These are phyloP conservation scores for Fragaria iinumae DNA, from an alignment of 306 rosid genomes.

Conservation along the genomic window DNA sequence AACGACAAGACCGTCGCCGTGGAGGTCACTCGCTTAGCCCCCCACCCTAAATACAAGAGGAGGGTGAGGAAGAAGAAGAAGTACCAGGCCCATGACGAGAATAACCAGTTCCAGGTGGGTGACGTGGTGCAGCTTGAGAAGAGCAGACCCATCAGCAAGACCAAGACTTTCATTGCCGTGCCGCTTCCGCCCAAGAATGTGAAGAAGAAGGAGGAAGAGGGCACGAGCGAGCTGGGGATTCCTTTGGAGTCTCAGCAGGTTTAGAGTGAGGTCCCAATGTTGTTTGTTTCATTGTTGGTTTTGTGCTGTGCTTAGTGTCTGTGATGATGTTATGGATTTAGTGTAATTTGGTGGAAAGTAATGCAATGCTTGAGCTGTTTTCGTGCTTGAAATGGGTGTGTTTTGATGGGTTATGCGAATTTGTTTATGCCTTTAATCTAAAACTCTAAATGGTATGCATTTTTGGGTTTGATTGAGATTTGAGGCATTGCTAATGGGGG, in stretches of 20 bases:
- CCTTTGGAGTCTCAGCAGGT: slow-evolving; percentile 68
- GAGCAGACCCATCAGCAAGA: slow-evolving; percentile 82
- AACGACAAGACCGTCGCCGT: slow-evolving; percentile 86
- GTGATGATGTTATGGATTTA: slow-evolving; percentile 11
- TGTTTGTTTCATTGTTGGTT: slow-evolving; percentile 7
- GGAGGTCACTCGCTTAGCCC: slow-evolving; percentile 77
- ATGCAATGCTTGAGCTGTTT: slow-evolving; percentile 12
- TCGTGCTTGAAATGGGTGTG: not conserved
- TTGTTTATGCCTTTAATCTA: not conserved
- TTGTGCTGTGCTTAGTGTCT: slow-evolving; percentile 2
- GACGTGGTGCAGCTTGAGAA: slow-evolving; percentile 76
- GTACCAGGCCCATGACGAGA: slow-evolving; percentile 94
- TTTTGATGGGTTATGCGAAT: slow-evolving; percentile 2
- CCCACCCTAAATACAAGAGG: slow-evolving; percentile 89
- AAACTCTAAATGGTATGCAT: not conserved
- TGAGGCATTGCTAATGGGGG: not conserved
- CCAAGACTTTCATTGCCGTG: slow-evolving; percentile 73
- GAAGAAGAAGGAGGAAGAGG: slow-evolving; percentile 20
- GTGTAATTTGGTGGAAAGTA: slow-evolving; percentile 24
- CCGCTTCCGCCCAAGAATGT: slow-evolving; percentile 39
- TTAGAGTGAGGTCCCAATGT: slow-evolving; percentile 23
- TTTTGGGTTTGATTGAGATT: not conserved
- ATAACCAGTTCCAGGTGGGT: slow-evolving; percentile 76
- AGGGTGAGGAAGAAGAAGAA: slow-evolving; percentile 91
- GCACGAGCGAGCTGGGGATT: slow-evolving; percentile 45